Evolutionary conservation across 805 yeast genomes (phyloP).

Genomic region (Wickerhamiella kazuoi): DNA sequence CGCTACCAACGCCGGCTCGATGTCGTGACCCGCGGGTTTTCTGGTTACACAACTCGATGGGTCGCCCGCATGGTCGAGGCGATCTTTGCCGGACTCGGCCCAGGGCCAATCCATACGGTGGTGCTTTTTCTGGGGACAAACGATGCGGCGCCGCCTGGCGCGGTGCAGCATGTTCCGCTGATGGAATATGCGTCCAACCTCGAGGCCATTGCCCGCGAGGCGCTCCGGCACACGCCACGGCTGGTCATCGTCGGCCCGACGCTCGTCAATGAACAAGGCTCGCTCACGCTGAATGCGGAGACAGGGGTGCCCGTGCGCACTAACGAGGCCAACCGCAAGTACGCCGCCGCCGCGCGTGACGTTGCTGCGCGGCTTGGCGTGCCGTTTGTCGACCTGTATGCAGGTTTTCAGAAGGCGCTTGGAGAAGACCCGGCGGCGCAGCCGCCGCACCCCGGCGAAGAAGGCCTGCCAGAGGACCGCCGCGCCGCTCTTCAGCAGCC

Average conservation of each 20-base stretch:
- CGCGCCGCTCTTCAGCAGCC: slow-evolving; percentile 3
- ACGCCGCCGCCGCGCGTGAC: slow-evolving; percentile 32
- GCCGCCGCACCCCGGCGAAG: slow-evolving; percentile 12
- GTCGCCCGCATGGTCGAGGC: slow-evolving; percentile 34
- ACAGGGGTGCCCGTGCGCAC: slow-evolving; percentile 28
- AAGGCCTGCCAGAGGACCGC: slow-evolving; percentile 1
- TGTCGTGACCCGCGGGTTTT: slow-evolving; percentile 53
- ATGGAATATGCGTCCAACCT: slow-evolving; percentile 34
- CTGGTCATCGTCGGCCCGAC: slow-evolving; percentile 50
- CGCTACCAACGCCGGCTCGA: slow-evolving; percentile 42
- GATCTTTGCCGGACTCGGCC: slow-evolving; percentile 26
- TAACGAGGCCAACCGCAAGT: slow-evolving; percentile 28
- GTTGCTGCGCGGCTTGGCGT: slow-evolving; percentile 32
- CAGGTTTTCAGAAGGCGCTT: slow-evolving; percentile 25
- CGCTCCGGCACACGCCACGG: slow-evolving; percentile 28
- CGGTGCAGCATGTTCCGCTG: slow-evolving; percentile 33
- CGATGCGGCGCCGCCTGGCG: slow-evolving; percentile 36
- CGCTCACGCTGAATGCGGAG: too few relatives aligned
- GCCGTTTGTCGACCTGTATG: slow-evolving; percentile 42
- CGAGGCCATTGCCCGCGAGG: slow-evolving; percentile 25
- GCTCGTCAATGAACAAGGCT: slow-evolving; percentile 23
- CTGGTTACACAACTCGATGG: slow-evolving; percentile 59
- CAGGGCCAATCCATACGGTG: slow-evolving; percentile 23
- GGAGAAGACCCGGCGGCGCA: slow-evolving; percentile 25
- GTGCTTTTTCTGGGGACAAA: slow-evolving; percentile 70